Evolutionary conservation across 805 yeast genomes (phyloP).

Genomic region (Candida piceae): DNA sequence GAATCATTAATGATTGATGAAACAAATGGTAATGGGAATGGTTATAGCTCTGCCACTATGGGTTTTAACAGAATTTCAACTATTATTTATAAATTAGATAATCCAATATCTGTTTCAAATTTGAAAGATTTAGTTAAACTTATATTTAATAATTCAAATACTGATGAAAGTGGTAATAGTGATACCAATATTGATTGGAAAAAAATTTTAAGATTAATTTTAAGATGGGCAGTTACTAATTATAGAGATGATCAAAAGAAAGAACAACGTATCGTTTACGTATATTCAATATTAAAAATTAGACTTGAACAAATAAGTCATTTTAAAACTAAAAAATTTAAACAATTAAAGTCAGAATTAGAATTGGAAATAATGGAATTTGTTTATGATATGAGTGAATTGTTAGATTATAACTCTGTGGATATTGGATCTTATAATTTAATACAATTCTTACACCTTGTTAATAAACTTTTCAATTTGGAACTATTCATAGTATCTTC

Average conservation of each 20-base stretch:
- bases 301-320: conserved; percentile 18
- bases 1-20: conserved; percentile 62
- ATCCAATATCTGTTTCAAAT: conserved; percentile 10
- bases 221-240: conserved; percentile 29
- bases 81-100: conserved; percentile 26
- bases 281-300: conserved; percentile 22
- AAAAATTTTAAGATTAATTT: conserved; percentile 14
- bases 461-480: conserved; percentile 44
- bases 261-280: conserved; percentile 18
- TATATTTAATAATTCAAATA: conserved; percentile 22
- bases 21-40: conserved; percentile 9
- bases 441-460: conserved; percentile 37
- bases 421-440: conserved; percentile 16
- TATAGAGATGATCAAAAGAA: conserved; percentile 13
- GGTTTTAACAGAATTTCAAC: conserved; percentile 15
- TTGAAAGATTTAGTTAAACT: conserved; percentile 17
- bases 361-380: conserved; percentile 30
- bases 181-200: conserved; percentile 22
- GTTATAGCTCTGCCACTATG: conserved; percentile 9
- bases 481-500: conserved; percentile 54
- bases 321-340: conserved; percentile 20
- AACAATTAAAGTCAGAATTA: conserved; percentile 25
- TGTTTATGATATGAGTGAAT: conserved; percentile 26
- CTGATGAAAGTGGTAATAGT: conserved; percentile 10
- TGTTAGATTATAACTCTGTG: conserved; percentile 18